Base-by-base conservation (phyloP, 139 green algal species). In the Ettlia oleoabundans region DNA sequence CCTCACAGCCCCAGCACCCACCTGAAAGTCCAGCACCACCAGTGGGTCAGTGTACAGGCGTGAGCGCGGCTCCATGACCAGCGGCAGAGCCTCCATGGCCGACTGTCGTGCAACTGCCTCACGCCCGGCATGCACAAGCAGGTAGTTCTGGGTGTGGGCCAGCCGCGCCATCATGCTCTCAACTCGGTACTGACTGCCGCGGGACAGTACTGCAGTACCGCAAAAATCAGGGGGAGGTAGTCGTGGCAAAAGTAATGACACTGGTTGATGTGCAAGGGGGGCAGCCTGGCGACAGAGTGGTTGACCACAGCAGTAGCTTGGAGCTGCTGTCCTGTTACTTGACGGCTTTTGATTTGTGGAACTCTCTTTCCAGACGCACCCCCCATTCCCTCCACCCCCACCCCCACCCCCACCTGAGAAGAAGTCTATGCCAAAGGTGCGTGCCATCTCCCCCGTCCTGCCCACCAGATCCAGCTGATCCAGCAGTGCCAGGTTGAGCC, bases 401-500 rank as follows among this genome's bases (percentile, higher is more conserved):
- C 65, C 30, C 15, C 42, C 28, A 64, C 70, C 33, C 85, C 91
- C 65, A 77, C 69, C 80, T 3, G 81, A 86, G 83, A 94, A 96
- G 85, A 99, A 98, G 91, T 99, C 97, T 67, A 99, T 99, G 86
- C 97, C 97, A 80, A 97, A 99, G 19, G 95, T 91, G n/a, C 93
- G 86, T 30, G 94, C 96, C 77, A 98, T 82, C 91, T 98, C 96
- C 13, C 88, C 88, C 6, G 94, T 98, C 52, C 96, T 88, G 15
- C 92, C 94, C 38, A 97, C 84, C 67, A 99, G 75, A 84, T 99
- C 96, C 80, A 99, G 90, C 43, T 93, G 86, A 67, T 97, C 93
- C 71, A 97, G 66, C 86, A 99, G 91, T 4, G 86, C 80, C 76
- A 98, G 88, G 66, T 90, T 92, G 35, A 98, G 86, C 33, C 80